These are phyloP conservation scores for Gynostemma pentaphyllum DNA, from an alignment of 306 rosid genomes.

Conservation along the genomic window DNA sequence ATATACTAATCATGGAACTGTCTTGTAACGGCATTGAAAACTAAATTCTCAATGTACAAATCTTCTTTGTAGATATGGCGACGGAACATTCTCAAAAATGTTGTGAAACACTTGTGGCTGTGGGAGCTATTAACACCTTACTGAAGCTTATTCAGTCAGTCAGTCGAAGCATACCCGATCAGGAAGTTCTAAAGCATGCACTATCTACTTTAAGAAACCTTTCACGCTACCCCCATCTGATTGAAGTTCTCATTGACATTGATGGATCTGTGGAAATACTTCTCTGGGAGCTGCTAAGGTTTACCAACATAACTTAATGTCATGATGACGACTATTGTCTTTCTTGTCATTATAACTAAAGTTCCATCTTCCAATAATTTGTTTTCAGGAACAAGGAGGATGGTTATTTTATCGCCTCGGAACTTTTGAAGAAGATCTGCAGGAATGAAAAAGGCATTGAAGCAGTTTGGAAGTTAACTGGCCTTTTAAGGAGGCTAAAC, in stretches of 20 bases:
- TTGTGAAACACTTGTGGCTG: slow-evolving; percentile 80
- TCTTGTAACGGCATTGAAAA: neutral
- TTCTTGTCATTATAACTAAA: neutral
- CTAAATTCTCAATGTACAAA: neutral
- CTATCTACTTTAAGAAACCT: slow-evolving; percentile 76
- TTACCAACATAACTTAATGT: neutral
- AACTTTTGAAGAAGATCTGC: slow-evolving; percentile 56
- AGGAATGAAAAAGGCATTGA: slow-evolving; percentile 40
- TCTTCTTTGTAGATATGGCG: slow-evolving; percentile 45
- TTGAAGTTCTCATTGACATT: slow-evolving; percentile 42
- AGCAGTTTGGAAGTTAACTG: slow-evolving; percentile 45
- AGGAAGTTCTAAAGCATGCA: slow-evolving; percentile 60
- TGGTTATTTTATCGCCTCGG: slow-evolving; percentile 62
- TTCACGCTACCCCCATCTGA: slow-evolving; percentile 64
- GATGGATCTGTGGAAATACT: slow-evolving; percentile 43
- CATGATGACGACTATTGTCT: neutral
- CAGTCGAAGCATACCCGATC: slow-evolving; percentile 89
- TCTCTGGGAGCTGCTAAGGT: slow-evolving; percentile 64
- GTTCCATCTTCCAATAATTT: neutral
- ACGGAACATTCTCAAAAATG: slow-evolving; percentile 77
- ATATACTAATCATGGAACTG: too few relatives aligned
- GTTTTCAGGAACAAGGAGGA: slow-evolving; percentile 81
- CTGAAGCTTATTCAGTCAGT: slow-evolving; percentile 59
- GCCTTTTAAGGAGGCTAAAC: slow-evolving; percentile 51
- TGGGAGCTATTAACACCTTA: slow-evolving; percentile 63